A percentile compares a stretch with the other conserved stretches of the same genome.
These are phyloP conservation scores for Combretum micranthum DNA, from an alignment of 345 rosid genomes.

Conservation along the genomic window DNA sequence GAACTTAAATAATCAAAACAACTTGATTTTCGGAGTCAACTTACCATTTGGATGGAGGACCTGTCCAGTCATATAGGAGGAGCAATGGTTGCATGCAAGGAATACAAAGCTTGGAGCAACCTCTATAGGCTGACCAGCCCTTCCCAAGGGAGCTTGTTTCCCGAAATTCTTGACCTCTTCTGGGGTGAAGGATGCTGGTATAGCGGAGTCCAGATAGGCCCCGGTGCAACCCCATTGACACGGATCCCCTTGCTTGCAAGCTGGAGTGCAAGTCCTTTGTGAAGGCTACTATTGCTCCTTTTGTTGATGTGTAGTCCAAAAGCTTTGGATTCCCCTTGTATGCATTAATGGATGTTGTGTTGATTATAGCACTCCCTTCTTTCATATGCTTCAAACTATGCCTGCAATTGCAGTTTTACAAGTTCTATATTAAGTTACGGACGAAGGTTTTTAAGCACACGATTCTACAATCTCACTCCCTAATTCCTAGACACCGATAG, in stretches of 20 bases:
- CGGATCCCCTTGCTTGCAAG: slow-evolving; percentile 26
- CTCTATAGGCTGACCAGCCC: slow-evolving; percentile 75
- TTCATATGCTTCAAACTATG: slow-evolving; percentile 72
- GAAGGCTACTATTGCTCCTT: slow-evolving; percentile 34
- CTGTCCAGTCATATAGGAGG: slow-evolving; percentile 77
- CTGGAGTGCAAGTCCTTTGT: slow-evolving; percentile 33
- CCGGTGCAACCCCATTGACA: slow-evolving; percentile 37
- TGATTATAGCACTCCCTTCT: slow-evolving; percentile 44
- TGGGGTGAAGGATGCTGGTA: slow-evolving; percentile 45
- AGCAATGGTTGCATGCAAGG: slow-evolving; percentile 67
- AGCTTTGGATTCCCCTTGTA: slow-evolving; percentile 28
- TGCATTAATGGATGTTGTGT: slow-evolving; percentile 31
- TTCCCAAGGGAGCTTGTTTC: slow-evolving; percentile 47
- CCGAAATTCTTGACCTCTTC: slow-evolving; percentile 47
- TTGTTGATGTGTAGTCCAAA: slow-evolving; percentile 33
- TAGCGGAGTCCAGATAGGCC: slow-evolving; percentile 37
- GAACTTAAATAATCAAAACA: background rate
- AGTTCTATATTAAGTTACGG: no score
- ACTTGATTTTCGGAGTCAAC: background rate
- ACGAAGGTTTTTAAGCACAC: no score
- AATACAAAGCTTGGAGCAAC: slow-evolving; percentile 67
- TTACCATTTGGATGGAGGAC: slow-evolving; percentile 76
- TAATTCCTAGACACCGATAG: no score
- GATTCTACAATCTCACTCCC: no score
- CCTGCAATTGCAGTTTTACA: no score